These are phyloP conservation scores for Liriodendron chinense DNA, from an alignment of 164 flowering plant species.

Conservation along the genomic window DNA sequence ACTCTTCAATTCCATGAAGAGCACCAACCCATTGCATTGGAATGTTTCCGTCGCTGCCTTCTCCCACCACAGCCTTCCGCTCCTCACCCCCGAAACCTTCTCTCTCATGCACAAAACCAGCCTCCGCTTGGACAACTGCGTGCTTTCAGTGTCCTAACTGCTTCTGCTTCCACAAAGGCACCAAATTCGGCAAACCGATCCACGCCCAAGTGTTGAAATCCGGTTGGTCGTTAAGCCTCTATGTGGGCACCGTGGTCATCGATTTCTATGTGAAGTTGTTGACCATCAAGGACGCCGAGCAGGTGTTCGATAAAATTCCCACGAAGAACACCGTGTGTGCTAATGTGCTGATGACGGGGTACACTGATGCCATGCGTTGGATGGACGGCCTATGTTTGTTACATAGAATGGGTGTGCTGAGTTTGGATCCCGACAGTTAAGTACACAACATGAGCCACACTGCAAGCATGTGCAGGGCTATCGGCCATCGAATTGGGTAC, in stretches of 20 bases:
- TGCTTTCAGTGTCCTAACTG: constrained; percentile 47
- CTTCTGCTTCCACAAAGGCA: constrained; percentile 31
- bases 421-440: constrained; percentile 42
- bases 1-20: constrained; percentile 40
- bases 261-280: constrained; percentile 45
- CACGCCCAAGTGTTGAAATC: constrained; percentile 46
- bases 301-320: constrained; percentile 74
- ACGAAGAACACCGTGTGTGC: constrained; percentile 61
- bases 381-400: constrained; percentile 38
- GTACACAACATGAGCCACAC: constrained; percentile 50
- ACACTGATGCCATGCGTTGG: constrained; percentile 55
- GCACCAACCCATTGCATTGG: constrained; percentile 44
- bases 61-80: constrained; percentile 38
- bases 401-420: constrained; percentile 33
- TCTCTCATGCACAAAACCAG: constrained; percentile 51
- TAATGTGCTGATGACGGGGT: constrained; percentile 68
- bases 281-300: constrained; percentile 32
- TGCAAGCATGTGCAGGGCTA: constrained; percentile 53
- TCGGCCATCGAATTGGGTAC: constrained; percentile 48
- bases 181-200: constrained; percentile 37
- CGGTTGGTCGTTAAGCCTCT: constrained; percentile 61
- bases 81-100: no score
- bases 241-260: constrained; percentile 60
- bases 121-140: constrained; percentile 49
- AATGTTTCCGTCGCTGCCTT: constrained; percentile 47